Percentiles rank a stretch among this genome's conserved stretches.
Conservation (phyloP, 73 alveolate species). For the Breviolum minutum region DNA sequence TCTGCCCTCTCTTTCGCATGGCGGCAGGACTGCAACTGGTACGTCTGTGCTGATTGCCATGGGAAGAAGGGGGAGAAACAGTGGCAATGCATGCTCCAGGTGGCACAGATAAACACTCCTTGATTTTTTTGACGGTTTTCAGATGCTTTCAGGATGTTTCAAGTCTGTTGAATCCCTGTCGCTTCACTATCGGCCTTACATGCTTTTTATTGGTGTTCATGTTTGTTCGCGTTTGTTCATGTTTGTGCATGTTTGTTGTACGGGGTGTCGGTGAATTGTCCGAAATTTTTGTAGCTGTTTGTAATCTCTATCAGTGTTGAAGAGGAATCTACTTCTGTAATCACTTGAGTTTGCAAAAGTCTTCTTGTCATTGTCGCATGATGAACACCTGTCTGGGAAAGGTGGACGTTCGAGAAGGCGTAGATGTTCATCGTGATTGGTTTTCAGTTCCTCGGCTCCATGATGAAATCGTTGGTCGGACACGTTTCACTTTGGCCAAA, state of each 20-base stretch:
- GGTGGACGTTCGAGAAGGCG: conserved; percentile 75
- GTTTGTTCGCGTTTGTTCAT: too few species aligned
- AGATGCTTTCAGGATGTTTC: not conserved
- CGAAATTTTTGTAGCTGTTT: too few species aligned
- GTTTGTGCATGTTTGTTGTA: too few species aligned
- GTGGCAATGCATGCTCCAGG: conserved; percentile 94
- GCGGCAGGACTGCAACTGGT: conserved; percentile 88
- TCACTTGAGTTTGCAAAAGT: too few species aligned
- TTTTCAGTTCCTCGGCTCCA: conserved; percentile 14
- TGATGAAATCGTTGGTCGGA: not conserved
- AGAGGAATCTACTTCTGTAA: too few species aligned
- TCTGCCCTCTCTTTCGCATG: not conserved
- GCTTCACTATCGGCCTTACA: too few species aligned
- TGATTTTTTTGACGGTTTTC: not conserved
- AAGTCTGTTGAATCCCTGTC: too few species aligned
- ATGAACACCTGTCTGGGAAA: not conserved
- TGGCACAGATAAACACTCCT: not conserved
- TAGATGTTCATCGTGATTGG: conserved; percentile 90
- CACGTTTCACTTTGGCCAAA: not conserved
- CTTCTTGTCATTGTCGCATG: too few species aligned
- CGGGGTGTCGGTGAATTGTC: too few species aligned
- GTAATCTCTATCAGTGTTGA: too few species aligned
- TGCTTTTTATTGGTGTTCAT: too few species aligned
- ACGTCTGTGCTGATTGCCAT: conserved; percentile 75
- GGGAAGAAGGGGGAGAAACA: conserved; percentile 92